A percentile compares a stretch with the other conserved stretches of the same genome.
phyloP scores from a whole-genome alignment of 1,284 basidiomycete genomes.

The Omphalotus olearius region DNA sequence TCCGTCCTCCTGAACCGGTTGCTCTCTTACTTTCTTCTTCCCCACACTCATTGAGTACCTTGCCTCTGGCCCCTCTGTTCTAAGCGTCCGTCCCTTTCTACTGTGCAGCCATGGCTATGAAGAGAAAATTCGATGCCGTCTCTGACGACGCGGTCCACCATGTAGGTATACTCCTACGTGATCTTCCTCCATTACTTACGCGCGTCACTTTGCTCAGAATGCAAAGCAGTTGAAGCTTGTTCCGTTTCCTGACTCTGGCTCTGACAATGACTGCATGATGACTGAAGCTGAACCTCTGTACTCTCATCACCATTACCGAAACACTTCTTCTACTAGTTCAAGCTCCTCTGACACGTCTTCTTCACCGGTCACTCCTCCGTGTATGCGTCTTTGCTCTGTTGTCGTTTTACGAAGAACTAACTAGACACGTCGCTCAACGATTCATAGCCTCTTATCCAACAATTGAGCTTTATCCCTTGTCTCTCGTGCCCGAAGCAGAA shows the following conservation, averaged over 20 bases:
- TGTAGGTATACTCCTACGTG: constrained; percentile 19
- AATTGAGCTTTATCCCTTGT: constrained; percentile 58
- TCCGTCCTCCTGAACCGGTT: neutral
- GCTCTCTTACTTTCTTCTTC: neutral
- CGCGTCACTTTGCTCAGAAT: constrained; percentile 32
- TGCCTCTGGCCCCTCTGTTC: constrained; percentile 15
- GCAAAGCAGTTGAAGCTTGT: constrained; percentile 69
- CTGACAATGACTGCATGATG: constrained; percentile 53
- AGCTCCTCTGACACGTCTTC: constrained; percentile 43
- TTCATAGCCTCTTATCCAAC: constrained; percentile 52
- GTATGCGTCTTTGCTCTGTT: constrained; percentile 27
- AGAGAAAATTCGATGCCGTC: constrained; percentile 66
- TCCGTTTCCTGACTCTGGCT: constrained; percentile 61
- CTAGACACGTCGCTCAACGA: neutral
- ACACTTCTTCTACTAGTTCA: constrained; percentile 62
- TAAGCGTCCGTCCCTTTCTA: constrained; percentile 19
- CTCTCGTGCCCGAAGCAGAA: constrained; percentile 34
- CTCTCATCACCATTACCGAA: constrained; percentile 55
- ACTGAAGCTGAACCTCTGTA: constrained; percentile 54
- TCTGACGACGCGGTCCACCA: constrained; percentile 46
- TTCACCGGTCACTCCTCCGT: constrained; percentile 38
- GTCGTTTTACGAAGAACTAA: neutral
- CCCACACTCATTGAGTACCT: neutral
- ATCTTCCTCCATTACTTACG: neutral
- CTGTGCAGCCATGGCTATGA: constrained; percentile 50